A percentile compares a stretch with the other conserved stretches of the same genome.
These are phyloP conservation scores for Coprinopsis sp. DNA, from an alignment of 768 basidiomycete species.

Conservation along the genomic window DNA sequence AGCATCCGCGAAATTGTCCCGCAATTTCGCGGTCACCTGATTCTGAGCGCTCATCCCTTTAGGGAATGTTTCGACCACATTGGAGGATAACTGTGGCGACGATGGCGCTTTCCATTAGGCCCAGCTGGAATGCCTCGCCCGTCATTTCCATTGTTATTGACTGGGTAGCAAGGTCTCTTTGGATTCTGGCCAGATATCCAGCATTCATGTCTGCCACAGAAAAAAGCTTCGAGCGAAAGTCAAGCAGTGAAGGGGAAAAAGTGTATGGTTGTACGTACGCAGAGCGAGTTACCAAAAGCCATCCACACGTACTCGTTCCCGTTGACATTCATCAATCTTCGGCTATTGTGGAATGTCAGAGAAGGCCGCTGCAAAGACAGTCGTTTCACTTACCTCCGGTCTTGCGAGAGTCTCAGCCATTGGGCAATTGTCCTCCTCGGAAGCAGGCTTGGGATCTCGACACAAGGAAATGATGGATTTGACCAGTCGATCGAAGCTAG, in stretches of 20 bases:
- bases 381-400: constrained; percentile 30
- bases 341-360: neutral
- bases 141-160: constrained; percentile 42
- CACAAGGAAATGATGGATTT: constrained; percentile 29
- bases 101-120: constrained; percentile 41
- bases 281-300: neutral
- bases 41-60: too few species aligned
- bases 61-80: constrained; percentile 36
- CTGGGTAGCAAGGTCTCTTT: constrained; percentile 15
- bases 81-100: constrained; percentile 42
- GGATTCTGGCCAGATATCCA: constrained; percentile 29
- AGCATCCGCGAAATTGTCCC: too few species aligned
- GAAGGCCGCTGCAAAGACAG: neutral
- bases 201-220: neutral
- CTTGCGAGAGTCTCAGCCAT: constrained; percentile 39
- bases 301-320: constrained; percentile 3
- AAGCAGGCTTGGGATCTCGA: constrained; percentile 36
- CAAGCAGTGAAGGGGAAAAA: too few species aligned
- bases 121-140: constrained; percentile 38
- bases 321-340: constrained; percentile 1
- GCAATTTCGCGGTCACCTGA: too few species aligned
- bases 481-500: constrained; percentile 42
- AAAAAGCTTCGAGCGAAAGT: neutral
- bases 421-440: constrained; percentile 29
- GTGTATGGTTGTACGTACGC: neutral